phyloP scores from a whole-genome alignment of 768 basidiomycete species.

The Lactifluus hygrophoroides region DNA sequence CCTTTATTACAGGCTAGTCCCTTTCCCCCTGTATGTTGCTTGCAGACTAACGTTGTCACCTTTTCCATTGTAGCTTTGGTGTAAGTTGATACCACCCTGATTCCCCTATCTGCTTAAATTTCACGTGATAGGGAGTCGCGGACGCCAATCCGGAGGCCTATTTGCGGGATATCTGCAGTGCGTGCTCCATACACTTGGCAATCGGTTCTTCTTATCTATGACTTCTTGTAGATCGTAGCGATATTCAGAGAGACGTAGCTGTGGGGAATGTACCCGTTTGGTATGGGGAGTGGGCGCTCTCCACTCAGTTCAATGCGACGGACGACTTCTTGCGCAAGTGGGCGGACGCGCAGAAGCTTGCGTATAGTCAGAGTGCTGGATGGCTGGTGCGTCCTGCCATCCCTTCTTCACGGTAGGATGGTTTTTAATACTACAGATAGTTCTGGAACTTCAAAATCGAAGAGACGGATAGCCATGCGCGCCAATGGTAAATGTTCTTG shows the following conservation, averaged over 20 bases:
- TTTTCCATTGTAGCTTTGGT: conserved; percentile 39
- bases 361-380: conserved; percentile 50
- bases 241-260: conserved; percentile 41
- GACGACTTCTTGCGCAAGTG: conserved; percentile 54
- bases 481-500: conserved; percentile 50
- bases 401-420: not conserved
- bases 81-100: conserved; percentile 28
- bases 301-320: conserved; percentile 56
- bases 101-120: not conserved
- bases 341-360: conserved; percentile 70
- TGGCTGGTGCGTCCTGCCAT: conserved; percentile 47
- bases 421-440: conserved; percentile 23
- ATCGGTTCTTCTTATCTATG: not conserved
- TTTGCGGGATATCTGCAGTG: conserved; percentile 61
- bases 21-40: not conserved
- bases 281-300: conserved; percentile 54
- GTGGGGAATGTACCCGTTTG: conserved; percentile 40
- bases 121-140: conserved; percentile 53
- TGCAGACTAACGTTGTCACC: not conserved
- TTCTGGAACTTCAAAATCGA: conserved; percentile 76
- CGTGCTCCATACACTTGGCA: conserved; percentile 19
- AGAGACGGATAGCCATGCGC: conserved; percentile 40
- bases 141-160: conserved; percentile 57
- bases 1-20: conserved; percentile 60
- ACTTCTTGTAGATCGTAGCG: conserved; percentile 43